A percentile compares a stretch with the other conserved stretches of the same genome.
Conservation (phyloP, 495 filamentous ascomycete genomes). For the Halenospora varia region DNA sequence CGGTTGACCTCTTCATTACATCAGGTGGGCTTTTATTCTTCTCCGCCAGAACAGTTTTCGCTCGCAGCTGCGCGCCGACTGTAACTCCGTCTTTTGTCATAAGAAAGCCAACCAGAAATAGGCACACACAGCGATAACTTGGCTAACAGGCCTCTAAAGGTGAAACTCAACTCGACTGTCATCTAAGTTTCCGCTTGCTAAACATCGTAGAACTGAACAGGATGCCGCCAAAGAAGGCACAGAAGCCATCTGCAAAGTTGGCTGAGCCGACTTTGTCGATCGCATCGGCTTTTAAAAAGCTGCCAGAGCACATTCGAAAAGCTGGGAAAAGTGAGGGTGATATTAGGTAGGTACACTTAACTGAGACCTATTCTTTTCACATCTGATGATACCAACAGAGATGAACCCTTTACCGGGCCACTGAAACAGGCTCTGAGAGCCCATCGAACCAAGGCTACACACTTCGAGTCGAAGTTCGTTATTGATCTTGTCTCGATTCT, state of each 20-base stretch:
- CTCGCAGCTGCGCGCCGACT: too few relatives aligned
- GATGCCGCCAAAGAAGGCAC: neutral
- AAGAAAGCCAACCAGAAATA: too few relatives aligned
- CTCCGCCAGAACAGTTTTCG: too few relatives aligned
- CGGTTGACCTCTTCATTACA: too few relatives aligned
- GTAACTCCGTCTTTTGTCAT: too few relatives aligned
- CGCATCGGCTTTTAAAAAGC: slow-evolving; percentile 1
- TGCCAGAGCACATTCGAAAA: neutral
- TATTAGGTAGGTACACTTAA: slow-evolving; percentile 3
- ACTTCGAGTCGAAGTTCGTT: neutral
- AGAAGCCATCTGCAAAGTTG: neutral
- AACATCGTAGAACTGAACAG: neutral
- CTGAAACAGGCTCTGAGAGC: neutral
- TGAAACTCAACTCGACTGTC: too few relatives aligned
- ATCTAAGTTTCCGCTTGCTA: too few relatives aligned
- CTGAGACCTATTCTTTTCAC: neutral
- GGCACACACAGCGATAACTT: too few relatives aligned
- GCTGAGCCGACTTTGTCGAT: neutral
- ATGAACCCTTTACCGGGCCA: neutral
- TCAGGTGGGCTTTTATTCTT: too few relatives aligned
- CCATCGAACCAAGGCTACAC: neutral
- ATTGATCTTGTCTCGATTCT: neutral
- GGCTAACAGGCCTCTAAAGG: too few relatives aligned
- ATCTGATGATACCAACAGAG: neutral
- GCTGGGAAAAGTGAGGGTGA: neutral